A percentile compares a stretch with the other conserved stretches of the same genome.
Conservation (phyloP, 129 eudicot species). For the Tagetes erecta region DNA sequence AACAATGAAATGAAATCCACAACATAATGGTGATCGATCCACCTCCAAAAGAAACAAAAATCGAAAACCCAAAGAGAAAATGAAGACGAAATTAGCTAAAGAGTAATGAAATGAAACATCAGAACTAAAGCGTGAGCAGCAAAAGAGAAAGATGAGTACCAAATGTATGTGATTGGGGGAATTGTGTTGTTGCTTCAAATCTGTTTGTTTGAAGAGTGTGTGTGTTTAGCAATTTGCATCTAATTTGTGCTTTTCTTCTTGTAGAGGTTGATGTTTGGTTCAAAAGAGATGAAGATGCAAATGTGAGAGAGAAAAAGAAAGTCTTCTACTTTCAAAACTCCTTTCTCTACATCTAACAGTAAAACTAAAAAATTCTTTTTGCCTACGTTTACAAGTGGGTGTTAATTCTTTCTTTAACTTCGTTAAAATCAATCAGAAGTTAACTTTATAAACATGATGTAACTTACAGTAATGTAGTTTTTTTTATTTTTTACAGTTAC, state of each 20-base stretch:
- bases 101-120: slow-evolving; percentile 24
- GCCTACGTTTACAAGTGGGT: not conserved
- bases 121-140: slow-evolving; percentile 9
- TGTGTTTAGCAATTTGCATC: not conserved
- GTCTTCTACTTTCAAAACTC: slow-evolving; percentile 33
- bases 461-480: too few species aligned
- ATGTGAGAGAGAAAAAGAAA: slow-evolving; percentile 24
- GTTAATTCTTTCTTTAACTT: too few species aligned
- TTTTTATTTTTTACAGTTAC: too few species aligned
- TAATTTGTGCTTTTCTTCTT: slow-evolving; percentile 32
- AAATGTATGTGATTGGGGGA: slow-evolving; percentile 35
- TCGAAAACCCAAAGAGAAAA: not conserved
- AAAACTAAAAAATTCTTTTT: not conserved
- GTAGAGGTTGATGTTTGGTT: slow-evolving; percentile 28
- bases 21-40: slow-evolving; percentile 32
- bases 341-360: slow-evolving; percentile 29
- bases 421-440: too few species aligned
- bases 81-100: slow-evolving; percentile 5
- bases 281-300: slow-evolving; percentile 31
- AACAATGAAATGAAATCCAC: slow-evolving; percentile 13
- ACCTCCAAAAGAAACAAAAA: slow-evolving; percentile 8
- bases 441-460: too few species aligned
- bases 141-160: slow-evolving; percentile 30
- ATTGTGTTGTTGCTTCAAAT: slow-evolving; percentile 17
- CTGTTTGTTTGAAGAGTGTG: not conserved